Conservation (phyloP, 202 grass and related monocot species). For the Schoenoplectus triqueter region DNA sequence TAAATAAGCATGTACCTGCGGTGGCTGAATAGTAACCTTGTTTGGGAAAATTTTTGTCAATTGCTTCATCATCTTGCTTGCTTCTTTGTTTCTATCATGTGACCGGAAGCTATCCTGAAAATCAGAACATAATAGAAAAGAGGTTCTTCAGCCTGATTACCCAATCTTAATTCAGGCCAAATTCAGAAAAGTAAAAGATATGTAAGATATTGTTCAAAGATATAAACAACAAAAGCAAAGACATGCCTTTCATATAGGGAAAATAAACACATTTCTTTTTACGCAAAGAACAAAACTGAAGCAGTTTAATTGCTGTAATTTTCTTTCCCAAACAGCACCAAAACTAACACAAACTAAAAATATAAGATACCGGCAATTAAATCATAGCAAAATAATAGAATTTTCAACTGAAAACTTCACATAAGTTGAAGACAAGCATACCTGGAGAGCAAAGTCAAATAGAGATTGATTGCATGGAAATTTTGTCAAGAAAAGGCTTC, state of each 20-base stretch:
- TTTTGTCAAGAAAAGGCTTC: slow-evolving; percentile 87
- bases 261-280: neutral
- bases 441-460: slow-evolving; percentile 84
- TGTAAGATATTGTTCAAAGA: slow-evolving; percentile 14
- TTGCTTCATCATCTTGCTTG: slow-evolving; percentile 72
- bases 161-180: neutral
- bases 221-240: neutral
- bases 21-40: slow-evolving; percentile 83
- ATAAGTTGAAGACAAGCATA: slow-evolving; percentile 43
- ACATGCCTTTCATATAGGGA: slow-evolving; percentile 2
- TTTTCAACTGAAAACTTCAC: slow-evolving; percentile 33
- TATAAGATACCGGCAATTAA: neutral
- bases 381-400: slow-evolving; percentile 33
- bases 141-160: neutral
- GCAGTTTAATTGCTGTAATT: neutral
- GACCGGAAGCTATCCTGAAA: slow-evolving; percentile 78
- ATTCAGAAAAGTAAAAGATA: slow-evolving; percentile 1
- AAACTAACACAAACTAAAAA: slow-evolving; percentile 20
- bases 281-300: slow-evolving; percentile 5
- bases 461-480: slow-evolving; percentile 86
- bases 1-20: slow-evolving; percentile 63
- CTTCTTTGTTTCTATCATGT: slow-evolving; percentile 91
- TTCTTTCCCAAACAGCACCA: neutral
- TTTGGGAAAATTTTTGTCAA: slow-evolving; percentile 86
- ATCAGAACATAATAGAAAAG: neutral